phyloP scores from a whole-genome alignment of 1,139 yeast species.

The Dujonia santamariae region DNA sequence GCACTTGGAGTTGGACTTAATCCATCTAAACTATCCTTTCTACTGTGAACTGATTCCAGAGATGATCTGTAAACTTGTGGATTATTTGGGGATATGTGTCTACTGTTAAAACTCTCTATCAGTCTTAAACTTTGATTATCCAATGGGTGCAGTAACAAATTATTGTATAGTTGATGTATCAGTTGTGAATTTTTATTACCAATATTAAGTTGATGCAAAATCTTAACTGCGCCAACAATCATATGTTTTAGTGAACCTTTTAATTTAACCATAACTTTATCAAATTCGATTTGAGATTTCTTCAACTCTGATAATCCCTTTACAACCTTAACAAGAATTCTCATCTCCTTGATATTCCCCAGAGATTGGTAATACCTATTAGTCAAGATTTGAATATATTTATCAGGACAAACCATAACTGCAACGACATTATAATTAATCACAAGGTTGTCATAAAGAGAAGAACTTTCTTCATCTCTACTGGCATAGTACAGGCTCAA shows the following conservation, averaged over 20 bases:
- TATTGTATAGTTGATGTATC: not conserved
- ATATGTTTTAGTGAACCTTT: constrained; percentile 24
- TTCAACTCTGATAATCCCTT: constrained; percentile 33
- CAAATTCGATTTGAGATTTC: constrained; percentile 21
- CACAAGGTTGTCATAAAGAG: constrained; percentile 24
- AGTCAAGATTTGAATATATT: constrained; percentile 24
- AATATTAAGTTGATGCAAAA: constrained; percentile 24
- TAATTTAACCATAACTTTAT: constrained; percentile 21
- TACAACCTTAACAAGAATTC: constrained; percentile 37
- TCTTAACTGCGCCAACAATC: constrained; percentile 28
- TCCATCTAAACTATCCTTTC: constrained; percentile 3
- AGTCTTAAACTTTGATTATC: constrained; percentile 2
- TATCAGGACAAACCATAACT: constrained; percentile 36
- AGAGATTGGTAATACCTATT: constrained; percentile 22
- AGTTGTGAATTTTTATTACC: too few species aligned
- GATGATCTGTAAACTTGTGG: constrained; percentile 3
- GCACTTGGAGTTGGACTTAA: constrained; percentile 1
- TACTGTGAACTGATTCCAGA: constrained; percentile 1
- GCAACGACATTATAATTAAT: constrained; percentile 44
- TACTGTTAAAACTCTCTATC: constrained; percentile 1
- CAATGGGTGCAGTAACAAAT: constrained; percentile 2
- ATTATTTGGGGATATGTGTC: not conserved
- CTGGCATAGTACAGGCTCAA: constrained; percentile 17
- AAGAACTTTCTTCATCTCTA: constrained; percentile 17
- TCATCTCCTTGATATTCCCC: constrained; percentile 28